Conservation (phyloP, 2,329 filamentous ascomycete genomes). For the Pseudodiploospora longispora region DNA sequence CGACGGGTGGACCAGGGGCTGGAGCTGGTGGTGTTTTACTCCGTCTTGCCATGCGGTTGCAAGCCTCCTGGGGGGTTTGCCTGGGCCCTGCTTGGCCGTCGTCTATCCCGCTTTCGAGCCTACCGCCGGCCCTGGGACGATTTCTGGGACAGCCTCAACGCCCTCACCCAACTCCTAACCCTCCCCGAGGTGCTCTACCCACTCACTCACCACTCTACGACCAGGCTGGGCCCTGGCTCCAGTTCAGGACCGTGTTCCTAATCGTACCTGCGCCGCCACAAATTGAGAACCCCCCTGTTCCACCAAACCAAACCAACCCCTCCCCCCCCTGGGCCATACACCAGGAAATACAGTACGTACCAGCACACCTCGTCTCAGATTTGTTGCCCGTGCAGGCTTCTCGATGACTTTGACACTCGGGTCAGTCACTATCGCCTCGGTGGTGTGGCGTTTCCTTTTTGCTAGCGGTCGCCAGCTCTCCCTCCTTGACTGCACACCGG, state of each 20-base stretch:
- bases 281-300: background rate
- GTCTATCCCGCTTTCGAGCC: constrained; percentile 5
- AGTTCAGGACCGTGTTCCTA: background rate
- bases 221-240: background rate
- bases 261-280: background rate
- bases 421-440: constrained; percentile 5
- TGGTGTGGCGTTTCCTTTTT: constrained; percentile 3
- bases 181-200: background rate
- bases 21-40: constrained; percentile 6
- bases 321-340: background rate
- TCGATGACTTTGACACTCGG: constrained; percentile 10
- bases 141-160: too few relatives aligned
- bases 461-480: constrained; percentile 1
- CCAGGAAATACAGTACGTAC: background rate
- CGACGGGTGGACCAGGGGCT: constrained; percentile 5
- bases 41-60: constrained; percentile 3
- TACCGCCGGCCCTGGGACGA: background rate
- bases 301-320: background rate
- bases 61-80: constrained; percentile 1
- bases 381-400: constrained; percentile 10
- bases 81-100: background rate
- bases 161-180: background rate
- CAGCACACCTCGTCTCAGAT: constrained; percentile 14
- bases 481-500: constrained; percentile 2
- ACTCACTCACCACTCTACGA: background rate